phyloP scores from a whole-genome alignment of 208 protist genomes.

The Trypanosomatidae sp. region DNA sequence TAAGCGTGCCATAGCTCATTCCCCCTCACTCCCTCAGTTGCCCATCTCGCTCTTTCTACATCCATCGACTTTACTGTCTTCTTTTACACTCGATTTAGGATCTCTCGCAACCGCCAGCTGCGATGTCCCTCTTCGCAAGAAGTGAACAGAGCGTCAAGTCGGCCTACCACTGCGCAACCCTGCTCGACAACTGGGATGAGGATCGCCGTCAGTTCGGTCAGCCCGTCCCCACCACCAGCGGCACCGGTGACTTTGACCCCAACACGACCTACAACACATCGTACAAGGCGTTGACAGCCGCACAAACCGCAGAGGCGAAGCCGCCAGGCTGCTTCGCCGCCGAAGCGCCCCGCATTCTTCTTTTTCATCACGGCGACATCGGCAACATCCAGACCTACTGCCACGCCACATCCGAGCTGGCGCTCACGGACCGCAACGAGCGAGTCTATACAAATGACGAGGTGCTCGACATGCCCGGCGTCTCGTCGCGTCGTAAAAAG shows the following conservation, averaged over 20 bases:
- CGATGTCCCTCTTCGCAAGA: constrained; percentile 21
- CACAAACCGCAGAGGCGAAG: constrained; percentile 44
- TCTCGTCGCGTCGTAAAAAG: constrained; percentile 35
- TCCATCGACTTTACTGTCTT: neutral
- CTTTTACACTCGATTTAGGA: neutral
- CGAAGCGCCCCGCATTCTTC: constrained; percentile 64
- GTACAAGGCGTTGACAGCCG: constrained; percentile 40
- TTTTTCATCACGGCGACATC: constrained; percentile 88
- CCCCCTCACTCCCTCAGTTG: neutral
- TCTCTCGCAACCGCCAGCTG: neutral
- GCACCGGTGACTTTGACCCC: constrained; percentile 19
- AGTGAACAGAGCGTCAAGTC: constrained; percentile 51
- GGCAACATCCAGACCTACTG: constrained; percentile 45
- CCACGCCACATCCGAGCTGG: constrained; percentile 64
- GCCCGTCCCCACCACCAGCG: constrained; percentile 7
- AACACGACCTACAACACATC: constrained; percentile 59
- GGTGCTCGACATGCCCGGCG: constrained; percentile 66
- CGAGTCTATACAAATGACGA: constrained; percentile 48
- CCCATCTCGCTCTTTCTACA: too few relatives aligned
- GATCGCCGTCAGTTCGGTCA: constrained; percentile 53
- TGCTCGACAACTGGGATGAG: constrained; percentile 89
- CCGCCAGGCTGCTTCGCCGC: constrained; percentile 52
- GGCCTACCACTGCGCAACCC: constrained; percentile 83
- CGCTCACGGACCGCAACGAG: constrained; percentile 50
- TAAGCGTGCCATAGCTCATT: too few relatives aligned